Base-by-base conservation (phyloP, 768 basidiomycete species). In the Hygrocybe punicea region DNA sequence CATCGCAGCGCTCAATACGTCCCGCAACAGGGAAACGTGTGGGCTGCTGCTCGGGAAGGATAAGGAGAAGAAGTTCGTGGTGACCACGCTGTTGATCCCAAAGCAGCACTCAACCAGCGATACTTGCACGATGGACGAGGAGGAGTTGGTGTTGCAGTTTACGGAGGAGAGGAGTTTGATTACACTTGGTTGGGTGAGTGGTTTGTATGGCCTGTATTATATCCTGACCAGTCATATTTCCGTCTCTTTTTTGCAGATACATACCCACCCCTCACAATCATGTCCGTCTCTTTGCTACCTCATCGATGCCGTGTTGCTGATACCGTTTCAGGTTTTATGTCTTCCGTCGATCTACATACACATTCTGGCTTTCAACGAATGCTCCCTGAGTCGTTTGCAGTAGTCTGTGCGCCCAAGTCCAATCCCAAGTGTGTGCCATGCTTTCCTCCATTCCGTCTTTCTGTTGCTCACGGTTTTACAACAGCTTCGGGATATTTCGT, bases 101-200 rank as follows among this genome's bases (percentile, higher is more conserved):
- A 89, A 83, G 69, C 93, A 96, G 65, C 86, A 84, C 57, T 86
- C 89, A 58, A 92, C 91, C 60, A 84, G 86, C 57, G 91, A 96
- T 73, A 92, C 91, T n/a, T 96, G 93, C 69, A 85, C 86, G 33
- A 95, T 93, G 88, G 86, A 91, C 53, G 86, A 89, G 66, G 93
- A 95, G 63, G 93, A 95, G 67, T 74, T 91, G 46, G 90, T 93
- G 6, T 73, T 93, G 71, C 82, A 84, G 62, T 92, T 95, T 67
- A 91, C 91, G 62, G 89, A 93, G 66, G 84, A 86, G 66, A 75
- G 89, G 60, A 83, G 81, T 62, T 70, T 95, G 64, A 86, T 95
- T 50, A 93, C 93, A 6, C 81, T 96, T 47, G 94, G 93, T 58
- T 97, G 93, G 93, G 92, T 94, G 62, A 60, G 86, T 74, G 29